These are phyloP conservation scores for Garcia nutans DNA, from an alignment of 345 rosid genomes.

Conservation along the genomic window DNA sequence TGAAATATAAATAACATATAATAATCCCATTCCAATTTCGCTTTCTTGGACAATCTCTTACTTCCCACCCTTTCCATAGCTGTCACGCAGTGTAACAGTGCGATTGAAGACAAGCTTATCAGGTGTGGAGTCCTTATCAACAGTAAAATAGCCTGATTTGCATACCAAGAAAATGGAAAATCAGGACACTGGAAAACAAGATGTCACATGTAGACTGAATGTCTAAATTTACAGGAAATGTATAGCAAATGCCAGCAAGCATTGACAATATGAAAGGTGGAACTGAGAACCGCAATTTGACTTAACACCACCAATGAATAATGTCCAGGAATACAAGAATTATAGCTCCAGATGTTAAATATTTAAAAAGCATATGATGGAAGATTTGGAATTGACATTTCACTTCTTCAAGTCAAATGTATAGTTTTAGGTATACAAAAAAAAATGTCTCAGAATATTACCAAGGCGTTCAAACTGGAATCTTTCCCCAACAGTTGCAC, in stretches of 20 bases:
- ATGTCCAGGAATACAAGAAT: no score
- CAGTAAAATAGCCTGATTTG: slow-evolving; percentile 69
- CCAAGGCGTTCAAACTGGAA: slow-evolving; percentile 97
- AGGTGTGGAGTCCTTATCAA: slow-evolving; percentile 70
- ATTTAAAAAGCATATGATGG: background rate
- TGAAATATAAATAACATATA: background rate
- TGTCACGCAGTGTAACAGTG: slow-evolving; percentile 58
- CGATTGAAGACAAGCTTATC: slow-evolving; percentile 82
- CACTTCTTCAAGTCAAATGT: background rate
- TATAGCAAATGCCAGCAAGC: background rate
- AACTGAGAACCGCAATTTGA: background rate
- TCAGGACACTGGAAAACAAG: background rate
- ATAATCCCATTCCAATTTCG: background rate
- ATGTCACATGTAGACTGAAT: background rate
- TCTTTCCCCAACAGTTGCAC: slow-evolving; percentile 60
- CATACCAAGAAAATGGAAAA: slow-evolving; percentile 3
- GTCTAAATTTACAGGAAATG: background rate
- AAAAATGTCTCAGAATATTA: slow-evolving; percentile 26
- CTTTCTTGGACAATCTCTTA: background rate
- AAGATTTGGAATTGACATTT: background rate
- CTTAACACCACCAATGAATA: background rate
- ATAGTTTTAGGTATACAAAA: slow-evolving; percentile 7
- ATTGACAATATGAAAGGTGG: background rate
- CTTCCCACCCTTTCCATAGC: slow-evolving; percentile 34
- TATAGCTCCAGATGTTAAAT: no score